Evolutionary conservation across 805 yeast species (phyloP).

Genomic region (Cyberlindnera veronae): DNA sequence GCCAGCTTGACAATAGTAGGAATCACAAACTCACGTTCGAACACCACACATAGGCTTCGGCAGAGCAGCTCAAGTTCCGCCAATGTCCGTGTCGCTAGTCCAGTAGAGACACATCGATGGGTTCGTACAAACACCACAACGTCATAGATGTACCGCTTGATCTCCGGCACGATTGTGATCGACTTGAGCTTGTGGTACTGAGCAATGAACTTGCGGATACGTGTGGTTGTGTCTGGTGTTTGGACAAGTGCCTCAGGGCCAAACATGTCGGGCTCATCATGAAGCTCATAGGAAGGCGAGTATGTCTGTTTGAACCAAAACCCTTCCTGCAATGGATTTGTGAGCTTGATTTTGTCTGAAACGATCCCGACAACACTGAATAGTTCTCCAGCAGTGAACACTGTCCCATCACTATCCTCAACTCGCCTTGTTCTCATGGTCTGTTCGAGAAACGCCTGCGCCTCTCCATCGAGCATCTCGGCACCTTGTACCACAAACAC

Average conservation of each 20-base stretch:
- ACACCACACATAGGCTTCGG: constrained; percentile 40
- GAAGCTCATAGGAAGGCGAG: constrained; percentile 6
- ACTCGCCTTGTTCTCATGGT: constrained; percentile 4
- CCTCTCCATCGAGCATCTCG: constrained; percentile 9
- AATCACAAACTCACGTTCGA: constrained; percentile 40
- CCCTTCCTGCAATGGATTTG: constrained; percentile 21
- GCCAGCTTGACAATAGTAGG: constrained; percentile 53
- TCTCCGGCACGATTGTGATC: constrained; percentile 41
- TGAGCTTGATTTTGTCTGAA: constrained; percentile 12
- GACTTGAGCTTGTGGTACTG: constrained; percentile 4
- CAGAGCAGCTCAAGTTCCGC: constrained; percentile 40
- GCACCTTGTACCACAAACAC: constrained; percentile 12
- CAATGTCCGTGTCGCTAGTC: constrained; percentile 46
- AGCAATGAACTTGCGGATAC: constrained; percentile 1
- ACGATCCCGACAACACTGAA: constrained; percentile 23
- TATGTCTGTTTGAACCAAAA: constrained; percentile 35
- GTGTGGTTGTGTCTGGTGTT: constrained; percentile 2
- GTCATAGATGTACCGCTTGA: constrained; percentile 53
- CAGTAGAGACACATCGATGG: constrained; percentile 52
- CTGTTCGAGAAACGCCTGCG: constrained; percentile 6
- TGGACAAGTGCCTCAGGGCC: not conserved
- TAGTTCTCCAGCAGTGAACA: constrained; percentile 4
- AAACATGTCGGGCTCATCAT: constrained; percentile 3
- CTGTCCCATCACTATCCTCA: not conserved
- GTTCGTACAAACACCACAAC: constrained; percentile 48